Evolutionary conservation across 768 basidiomycete species (phyloP), one percentile per base, ranked within the genome.

Genomic region (Leucosporidium scottii): DNA sequence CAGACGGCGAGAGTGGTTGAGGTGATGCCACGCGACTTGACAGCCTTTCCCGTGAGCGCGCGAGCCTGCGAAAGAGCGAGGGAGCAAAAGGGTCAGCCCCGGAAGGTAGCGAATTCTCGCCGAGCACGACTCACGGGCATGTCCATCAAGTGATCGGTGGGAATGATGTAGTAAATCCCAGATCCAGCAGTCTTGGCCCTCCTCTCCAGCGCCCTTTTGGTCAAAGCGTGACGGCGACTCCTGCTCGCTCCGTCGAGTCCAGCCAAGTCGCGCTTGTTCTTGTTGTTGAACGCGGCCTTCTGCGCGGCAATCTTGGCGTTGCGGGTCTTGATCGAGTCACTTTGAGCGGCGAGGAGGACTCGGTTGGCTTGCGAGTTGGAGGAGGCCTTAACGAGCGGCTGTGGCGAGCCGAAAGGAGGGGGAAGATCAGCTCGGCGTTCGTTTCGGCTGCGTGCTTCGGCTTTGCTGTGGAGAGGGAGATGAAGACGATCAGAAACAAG

Each of bases 321-420:
- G 54, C 71, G 59, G 9, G 71, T 72, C 30, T 48, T 28, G 67
- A 72, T 66, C 28, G 61, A 63, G 47, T 72, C 62, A 31, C 53
- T 49, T 12, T 72, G 71, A 6, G 70, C 70, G 55, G 70, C 71
- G 67, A 72, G 65, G 30, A 72, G 71, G 31, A 66, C 61, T 21
- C 23, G 18, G 59, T 71, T 71, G 21, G 64, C 61, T n/a, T 57
- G 23, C 4, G 67, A 66, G 30, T 47, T 66, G 34, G 59, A 1
- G 13, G 48, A 25, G 27, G 64, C 23, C 8, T 15, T 15, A 13
- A 44, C 39, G 39, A 44, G 39, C 3, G 39, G 39, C 39, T 44
- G 15, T 0, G 31, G 39, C 34, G 34, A 36, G 34, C 6, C 6
- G 34, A 36, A 36, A 6, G 34, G 12, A 12, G 34, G 34, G 6